Evolutionary conservation across 2,329 filamentous ascomycete genomes (phyloP).

Genomic region (Elsinoe perseae): DNA sequence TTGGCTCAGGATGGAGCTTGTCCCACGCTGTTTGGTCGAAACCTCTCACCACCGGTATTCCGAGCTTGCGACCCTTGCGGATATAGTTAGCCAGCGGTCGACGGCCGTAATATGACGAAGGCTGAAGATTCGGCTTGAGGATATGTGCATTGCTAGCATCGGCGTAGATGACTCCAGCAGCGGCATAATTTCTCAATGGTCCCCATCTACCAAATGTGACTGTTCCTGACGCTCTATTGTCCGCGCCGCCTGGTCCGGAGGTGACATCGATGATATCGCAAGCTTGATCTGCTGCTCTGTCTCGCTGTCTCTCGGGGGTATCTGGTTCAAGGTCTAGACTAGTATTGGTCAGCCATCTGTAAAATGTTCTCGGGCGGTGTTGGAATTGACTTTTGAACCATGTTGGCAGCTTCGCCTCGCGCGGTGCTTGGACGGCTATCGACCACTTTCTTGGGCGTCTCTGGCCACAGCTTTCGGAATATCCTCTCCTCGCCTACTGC

Average conservation of each 20-base stretch:
- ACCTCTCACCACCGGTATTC: conserved; percentile 79
- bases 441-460: conserved; percentile 42
- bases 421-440: conserved; percentile 38
- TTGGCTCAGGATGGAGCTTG: conserved; percentile 54
- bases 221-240: conserved; percentile 43
- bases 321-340: conserved; percentile 30
- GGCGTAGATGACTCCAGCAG: conserved; percentile 80
- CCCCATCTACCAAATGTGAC: conserved; percentile 36
- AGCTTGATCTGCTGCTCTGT: conserved; percentile 37
- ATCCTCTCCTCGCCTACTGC: conserved; percentile 87
- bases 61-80: conserved; percentile 71
- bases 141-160: conserved; percentile 71
- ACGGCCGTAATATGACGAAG: conserved; percentile 77
- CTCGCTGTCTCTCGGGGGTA: conserved; percentile 38
- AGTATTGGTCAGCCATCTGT: conserved; percentile 16
- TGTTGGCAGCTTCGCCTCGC: conserved; percentile 20
- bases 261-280: conserved; percentile 43
- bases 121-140: conserved; percentile 74
- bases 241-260: conserved; percentile 37
- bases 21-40: conserved; percentile 76
- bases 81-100: conserved; percentile 73
- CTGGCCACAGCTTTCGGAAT: conserved; percentile 72
- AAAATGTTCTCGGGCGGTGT: neutral
- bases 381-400: conserved; percentile 10
- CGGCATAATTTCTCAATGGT: conserved; percentile 54